phyloP scores from a whole-genome alignment of 352 stramenopile species.

The Elongisporangium undulatum region DNA sequence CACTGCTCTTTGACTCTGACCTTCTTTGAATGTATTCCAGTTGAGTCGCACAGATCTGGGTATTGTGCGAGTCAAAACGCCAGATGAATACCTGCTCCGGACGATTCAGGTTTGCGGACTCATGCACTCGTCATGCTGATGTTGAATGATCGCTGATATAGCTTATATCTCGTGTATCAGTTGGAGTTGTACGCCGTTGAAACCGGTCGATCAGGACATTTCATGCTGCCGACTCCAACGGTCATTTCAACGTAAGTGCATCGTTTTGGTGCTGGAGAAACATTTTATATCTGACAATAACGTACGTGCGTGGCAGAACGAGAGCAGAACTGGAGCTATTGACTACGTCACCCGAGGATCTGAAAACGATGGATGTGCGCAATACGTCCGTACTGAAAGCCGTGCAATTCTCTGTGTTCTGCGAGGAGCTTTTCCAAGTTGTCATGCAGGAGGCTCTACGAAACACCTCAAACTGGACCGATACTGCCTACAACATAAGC shows the following conservation, averaged over 20 bases:
- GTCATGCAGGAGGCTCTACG: slow-evolving; percentile 79
- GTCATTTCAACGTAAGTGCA: slow-evolving; percentile 39
- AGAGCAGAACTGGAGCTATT: slow-evolving; percentile 51
- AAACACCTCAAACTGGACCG: slow-evolving; percentile 58
- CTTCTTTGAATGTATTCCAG: slow-evolving; percentile 15
- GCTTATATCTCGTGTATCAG: slow-evolving; percentile 9
- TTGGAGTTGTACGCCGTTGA: slow-evolving; percentile 32
- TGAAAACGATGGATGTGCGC: slow-evolving; percentile 54
- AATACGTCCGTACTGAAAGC: slow-evolving; percentile 71
- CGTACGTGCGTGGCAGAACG: slow-evolving; percentile 22
- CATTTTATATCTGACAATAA: neutral
- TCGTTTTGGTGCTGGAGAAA: neutral
- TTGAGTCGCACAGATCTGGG: slow-evolving; percentile 79
- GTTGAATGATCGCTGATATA: neutral
- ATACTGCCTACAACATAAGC: slow-evolving; percentile 59
- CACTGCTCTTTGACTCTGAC: slow-evolving; percentile 3
- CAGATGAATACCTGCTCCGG: slow-evolving; percentile 71
- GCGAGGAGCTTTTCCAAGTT: slow-evolving; percentile 80
- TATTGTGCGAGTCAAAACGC: slow-evolving; percentile 67
- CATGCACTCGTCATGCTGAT: slow-evolving; percentile 1
- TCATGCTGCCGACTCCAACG: slow-evolving; percentile 34
- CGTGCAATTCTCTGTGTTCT: slow-evolving; percentile 86
- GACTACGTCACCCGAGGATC: slow-evolving; percentile 56
- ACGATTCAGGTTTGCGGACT: slow-evolving; percentile 46
- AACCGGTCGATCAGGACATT: slow-evolving; percentile 24